Evolutionary conservation across 768 basidiomycete species (phyloP).

Genomic region (Nidularia pulvinata): DNA sequence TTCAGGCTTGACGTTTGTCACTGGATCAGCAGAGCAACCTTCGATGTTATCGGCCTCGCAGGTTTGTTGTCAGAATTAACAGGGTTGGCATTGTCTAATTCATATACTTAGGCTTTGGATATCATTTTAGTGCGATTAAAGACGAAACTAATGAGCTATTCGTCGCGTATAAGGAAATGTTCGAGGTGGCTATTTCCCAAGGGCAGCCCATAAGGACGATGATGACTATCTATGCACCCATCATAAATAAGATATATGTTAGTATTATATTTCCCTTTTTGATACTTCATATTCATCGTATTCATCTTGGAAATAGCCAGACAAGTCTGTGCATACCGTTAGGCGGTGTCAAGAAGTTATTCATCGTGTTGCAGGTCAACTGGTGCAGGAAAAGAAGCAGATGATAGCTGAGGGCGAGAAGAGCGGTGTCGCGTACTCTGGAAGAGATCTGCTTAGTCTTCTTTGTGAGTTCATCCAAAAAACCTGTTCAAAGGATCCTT

Average conservation of each 20-base stretch:
- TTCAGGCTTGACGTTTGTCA: conserved; percentile 69
- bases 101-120: conserved; percentile 67
- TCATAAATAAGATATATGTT: conserved; percentile 54
- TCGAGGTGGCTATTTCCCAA: conserved; percentile 69
- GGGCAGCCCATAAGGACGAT: conserved; percentile 40
- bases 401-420: conserved; percentile 64
- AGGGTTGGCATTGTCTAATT: no score
- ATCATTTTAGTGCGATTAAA: conserved; percentile 82
- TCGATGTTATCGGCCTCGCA: conserved; percentile 92
- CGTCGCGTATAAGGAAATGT: conserved; percentile 84
- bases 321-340: conserved; percentile 46
- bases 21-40: conserved; percentile 83
- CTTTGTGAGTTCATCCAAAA: conserved; percentile 51
- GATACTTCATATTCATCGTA: neutral
- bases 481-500: neutral
- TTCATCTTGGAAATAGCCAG: conserved; percentile 40
- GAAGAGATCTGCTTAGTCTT: conserved; percentile 77
- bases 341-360: conserved; percentile 62
- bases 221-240: conserved; percentile 59
- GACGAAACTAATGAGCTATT: conserved; percentile 81
- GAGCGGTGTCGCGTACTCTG: conserved; percentile 48
- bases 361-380: conserved; percentile 64
- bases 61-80: conserved; percentile 36
- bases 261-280: conserved; percentile 18
- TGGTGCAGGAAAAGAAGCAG: conserved; percentile 79